Conservation (phyloP, 2,329 filamentous ascomycete species). For the Alternaria gansuensis region DNA sequence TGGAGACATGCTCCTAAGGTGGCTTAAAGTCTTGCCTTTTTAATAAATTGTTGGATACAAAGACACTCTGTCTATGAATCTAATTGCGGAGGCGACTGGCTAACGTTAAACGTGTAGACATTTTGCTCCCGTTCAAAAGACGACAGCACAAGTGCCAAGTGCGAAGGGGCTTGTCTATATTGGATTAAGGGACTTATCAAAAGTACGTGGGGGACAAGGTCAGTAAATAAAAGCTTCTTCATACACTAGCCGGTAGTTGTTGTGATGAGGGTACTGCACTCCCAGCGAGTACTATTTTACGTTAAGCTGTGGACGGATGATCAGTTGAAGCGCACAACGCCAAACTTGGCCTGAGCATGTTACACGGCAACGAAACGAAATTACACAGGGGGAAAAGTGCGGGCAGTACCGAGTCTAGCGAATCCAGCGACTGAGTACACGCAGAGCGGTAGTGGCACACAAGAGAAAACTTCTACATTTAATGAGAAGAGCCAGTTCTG, state of each 20-base stretch:
- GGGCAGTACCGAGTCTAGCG: neutral
- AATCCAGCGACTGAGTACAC: neutral
- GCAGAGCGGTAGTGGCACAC: neutral
- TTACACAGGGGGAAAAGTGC: neutral
- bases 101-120: neutral
- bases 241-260: constrained; percentile 1
- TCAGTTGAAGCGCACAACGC: constrained; percentile 8
- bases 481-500: neutral
- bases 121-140: neutral
- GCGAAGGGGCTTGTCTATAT: neutral
- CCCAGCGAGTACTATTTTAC: constrained; percentile 1
- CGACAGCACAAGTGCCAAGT: neutral
- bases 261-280: neutral
- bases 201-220: neutral
- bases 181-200: neutral
- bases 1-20: neutral
- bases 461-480: neutral
- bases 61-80: neutral
- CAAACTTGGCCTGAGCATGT: constrained; percentile 7
- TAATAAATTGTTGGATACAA: neutral
- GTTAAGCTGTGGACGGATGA: neutral
- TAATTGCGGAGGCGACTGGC: neutral
- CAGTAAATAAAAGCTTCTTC: neutral
- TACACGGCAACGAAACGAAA: neutral
- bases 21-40: neutral